Percentiles rank a stretch among this genome's conserved stretches.
Conservation (phyloP, 192 early-diverging fungal genomes). For the Jimgerdemannia flammicorona region DNA sequence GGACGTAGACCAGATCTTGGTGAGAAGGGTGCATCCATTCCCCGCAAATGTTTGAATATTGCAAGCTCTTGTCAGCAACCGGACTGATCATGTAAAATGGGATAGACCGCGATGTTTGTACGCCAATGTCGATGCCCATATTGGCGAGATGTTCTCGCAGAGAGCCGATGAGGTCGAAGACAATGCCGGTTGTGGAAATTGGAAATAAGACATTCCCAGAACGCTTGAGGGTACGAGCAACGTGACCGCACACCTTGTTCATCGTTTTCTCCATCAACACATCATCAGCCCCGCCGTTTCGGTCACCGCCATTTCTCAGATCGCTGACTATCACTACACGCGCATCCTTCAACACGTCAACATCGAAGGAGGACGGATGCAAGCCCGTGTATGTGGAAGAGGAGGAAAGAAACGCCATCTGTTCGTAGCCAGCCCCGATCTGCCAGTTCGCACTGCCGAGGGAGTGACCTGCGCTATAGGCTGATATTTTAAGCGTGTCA, state of each 20-base stretch:
- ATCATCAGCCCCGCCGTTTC: not conserved
- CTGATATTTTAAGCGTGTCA: slow-evolving; percentile 29
- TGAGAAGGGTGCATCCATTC: slow-evolving; percentile 75
- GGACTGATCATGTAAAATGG: slow-evolving; percentile 73
- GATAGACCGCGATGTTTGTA: slow-evolving; percentile 31
- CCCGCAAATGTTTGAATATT: slow-evolving; percentile 79
- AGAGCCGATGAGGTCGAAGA: slow-evolving; percentile 71
- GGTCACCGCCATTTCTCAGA: slow-evolving; percentile 25
- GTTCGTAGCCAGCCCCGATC: slow-evolving; percentile 57
- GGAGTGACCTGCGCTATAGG: slow-evolving; percentile 71
- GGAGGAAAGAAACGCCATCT: slow-evolving; percentile 43
- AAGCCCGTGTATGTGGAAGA: slow-evolving; percentile 37
- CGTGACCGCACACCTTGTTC: slow-evolving; percentile 31
- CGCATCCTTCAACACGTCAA: slow-evolving; percentile 34
- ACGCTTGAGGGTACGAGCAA: slow-evolving; percentile 29
- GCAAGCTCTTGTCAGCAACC: slow-evolving; percentile 69
- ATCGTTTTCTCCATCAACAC: slow-evolving; percentile 21
- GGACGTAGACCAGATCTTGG: slow-evolving; percentile 65
- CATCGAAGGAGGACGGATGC: slow-evolving; percentile 49
- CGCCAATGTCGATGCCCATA: slow-evolving; percentile 45
- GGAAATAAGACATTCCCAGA: slow-evolving; percentile 70
- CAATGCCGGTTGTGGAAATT: slow-evolving; percentile 60
- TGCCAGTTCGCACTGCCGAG: slow-evolving; percentile 75
- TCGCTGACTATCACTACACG: slow-evolving; percentile 40
- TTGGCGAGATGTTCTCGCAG: slow-evolving; percentile 51